Evolutionary conservation across 2,329 filamentous ascomycete genomes (phyloP).

Genomic region (Calonectria pseudoreteaudii): DNA sequence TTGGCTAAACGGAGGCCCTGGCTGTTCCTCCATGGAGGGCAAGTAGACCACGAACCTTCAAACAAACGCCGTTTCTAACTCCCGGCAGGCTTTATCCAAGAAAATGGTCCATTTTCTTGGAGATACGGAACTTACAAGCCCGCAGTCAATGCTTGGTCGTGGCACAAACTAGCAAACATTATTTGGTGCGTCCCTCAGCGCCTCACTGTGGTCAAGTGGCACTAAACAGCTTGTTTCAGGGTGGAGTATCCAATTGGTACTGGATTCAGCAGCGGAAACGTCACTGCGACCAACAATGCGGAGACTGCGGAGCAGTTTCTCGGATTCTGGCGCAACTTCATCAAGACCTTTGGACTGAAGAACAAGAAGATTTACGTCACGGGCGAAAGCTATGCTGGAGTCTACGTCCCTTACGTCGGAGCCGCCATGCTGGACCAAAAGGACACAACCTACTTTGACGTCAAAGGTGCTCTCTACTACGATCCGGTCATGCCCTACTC

Average conservation of each 20-base stretch:
- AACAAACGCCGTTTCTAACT: not conserved
- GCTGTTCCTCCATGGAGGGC: conserved; percentile 19
- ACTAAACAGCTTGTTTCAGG: conserved; percentile 45
- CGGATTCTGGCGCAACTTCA: conserved; percentile 80
- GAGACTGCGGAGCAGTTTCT: conserved; percentile 76
- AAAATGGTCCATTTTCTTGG: conserved; percentile 79
- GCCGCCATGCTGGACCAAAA: conserved; percentile 75
- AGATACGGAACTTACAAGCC: conserved; percentile 75
- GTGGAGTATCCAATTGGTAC: conserved; percentile 75
- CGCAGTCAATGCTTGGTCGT: conserved; percentile 73
- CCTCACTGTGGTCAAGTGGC: not conserved
- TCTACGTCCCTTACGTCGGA: conserved; percentile 76
- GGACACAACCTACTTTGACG: conserved; percentile 73
- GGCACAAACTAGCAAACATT: conserved; percentile 62
- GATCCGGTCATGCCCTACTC: conserved; percentile 69
- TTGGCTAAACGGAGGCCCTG: conserved; percentile 38
- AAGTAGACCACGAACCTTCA: too few relatives aligned
- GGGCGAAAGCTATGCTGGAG: conserved; percentile 65
- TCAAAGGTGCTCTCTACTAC: conserved; percentile 76
- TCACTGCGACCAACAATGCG: conserved; percentile 70
- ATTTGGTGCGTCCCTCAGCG: conserved; percentile 49
- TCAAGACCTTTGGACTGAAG: conserved; percentile 73
- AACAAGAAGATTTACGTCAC: conserved; percentile 76
- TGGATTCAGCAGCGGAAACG: conserved; percentile 73
- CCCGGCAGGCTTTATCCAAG: conserved; percentile 70